Evolutionary conservation across 495 filamentous ascomycete species (phyloP), one percentile per base, ranked within the genome.

Genomic region (Daldinia grandis): DNA sequence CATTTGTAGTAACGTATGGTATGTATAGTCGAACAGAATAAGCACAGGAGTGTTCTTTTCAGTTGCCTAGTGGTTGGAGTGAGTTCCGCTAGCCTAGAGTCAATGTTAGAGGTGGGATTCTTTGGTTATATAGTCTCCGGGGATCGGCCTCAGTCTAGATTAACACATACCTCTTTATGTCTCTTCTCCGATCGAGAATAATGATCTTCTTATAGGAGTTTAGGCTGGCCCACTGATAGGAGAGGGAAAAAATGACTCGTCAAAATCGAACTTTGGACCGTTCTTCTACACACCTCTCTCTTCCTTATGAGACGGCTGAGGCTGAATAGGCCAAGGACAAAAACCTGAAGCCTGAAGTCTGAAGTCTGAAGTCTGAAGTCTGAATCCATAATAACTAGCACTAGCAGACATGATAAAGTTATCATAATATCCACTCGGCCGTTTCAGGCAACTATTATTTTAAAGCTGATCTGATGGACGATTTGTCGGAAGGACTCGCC

Each of bases 241-340:
- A 55, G 19, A 47, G 17, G 8, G 62, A 64, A 64, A 60, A 67
- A 68, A 62, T 68, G 70, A 73, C 70, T 42, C 66, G 70, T 73
- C 70, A 58, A 64, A 56, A 56, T 56, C 25, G 30, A 55, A 62
- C 14, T 25, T 33, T 15, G 57, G 50, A 35, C 55, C n/a, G 28
- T 2, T 72, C 42, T n/a, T 37, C 8, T 86, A 40, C 69, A 14
- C 9, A 1, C 21, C 27, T 19, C 67, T 33, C 27, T 19, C 67
- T 54, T 62, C 85, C 63, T 71, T 85, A 35, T 85, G 86, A 33
- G 50, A 77, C 24, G 81, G 82, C 71, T 82, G 75, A 74, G 80
- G 64, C 85, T 81, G 17, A 79, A 85, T 59, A 58, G 80, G 42
- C 47, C 37, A 56, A 60, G 30, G 19, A 9, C 14, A 35, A 58